phyloP scores from a whole-genome alignment of 345 rosid genomes.

The Sonneratia alba region DNA sequence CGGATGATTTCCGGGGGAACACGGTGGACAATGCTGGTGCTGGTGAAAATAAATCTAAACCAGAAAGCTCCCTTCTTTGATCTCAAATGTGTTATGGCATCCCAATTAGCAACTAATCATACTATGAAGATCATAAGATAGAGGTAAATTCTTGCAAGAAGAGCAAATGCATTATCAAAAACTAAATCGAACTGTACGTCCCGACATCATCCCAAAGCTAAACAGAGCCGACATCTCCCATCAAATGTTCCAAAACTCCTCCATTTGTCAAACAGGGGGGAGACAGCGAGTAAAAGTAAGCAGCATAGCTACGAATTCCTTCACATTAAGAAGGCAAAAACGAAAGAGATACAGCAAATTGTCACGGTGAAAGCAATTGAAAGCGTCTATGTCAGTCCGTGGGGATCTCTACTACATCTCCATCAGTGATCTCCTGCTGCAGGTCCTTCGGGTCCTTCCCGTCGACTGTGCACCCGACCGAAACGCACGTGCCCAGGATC shows the following conservation, averaged over 20 bases:
- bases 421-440: slow-evolving; percentile 14
- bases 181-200: not conserved
- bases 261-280: not conserved
- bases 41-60: not conserved
- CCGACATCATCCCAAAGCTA: not conserved
- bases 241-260: slow-evolving; percentile 1
- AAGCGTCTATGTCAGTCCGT: slow-evolving; percentile 5
- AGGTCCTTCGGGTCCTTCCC: slow-evolving; percentile 23
- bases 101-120: not conserved
- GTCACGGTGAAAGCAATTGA: not conserved
- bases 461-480: slow-evolving; percentile 22
- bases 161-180: not conserved
- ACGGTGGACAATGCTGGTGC: not conserved
- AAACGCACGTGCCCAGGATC: slow-evolving; percentile 22
- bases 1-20: too few species aligned
- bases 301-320: not conserved
- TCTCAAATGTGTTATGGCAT: not conserved
- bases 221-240: not conserved
- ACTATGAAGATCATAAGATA: not conserved
- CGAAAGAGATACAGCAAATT: not conserved
- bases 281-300: not conserved
- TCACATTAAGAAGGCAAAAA: not conserved
- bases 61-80: not conserved
- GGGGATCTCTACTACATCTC: slow-evolving; percentile 21
- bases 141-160: not conserved